Percentiles rank a stretch among this genome's conserved stretches.
These are phyloP conservation scores for Hericium erinaceus DNA, from an alignment of 768 basidiomycete genomes.

Conservation along the genomic window DNA sequence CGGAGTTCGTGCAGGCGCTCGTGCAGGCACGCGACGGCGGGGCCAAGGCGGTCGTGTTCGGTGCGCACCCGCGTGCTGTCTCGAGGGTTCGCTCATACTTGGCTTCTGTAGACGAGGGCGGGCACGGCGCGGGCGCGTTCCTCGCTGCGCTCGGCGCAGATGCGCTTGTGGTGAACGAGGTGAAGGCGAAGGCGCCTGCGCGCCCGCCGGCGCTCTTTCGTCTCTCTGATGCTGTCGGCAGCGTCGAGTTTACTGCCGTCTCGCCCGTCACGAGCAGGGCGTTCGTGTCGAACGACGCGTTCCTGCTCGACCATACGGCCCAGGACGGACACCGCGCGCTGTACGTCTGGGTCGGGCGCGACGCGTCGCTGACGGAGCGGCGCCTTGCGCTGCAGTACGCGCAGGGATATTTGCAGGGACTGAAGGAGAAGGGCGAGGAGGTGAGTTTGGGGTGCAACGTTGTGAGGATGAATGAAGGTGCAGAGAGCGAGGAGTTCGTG, in stretches of 20 bases:
- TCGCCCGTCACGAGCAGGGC: constrained; percentile 21
- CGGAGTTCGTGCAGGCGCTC: constrained; percentile 45
- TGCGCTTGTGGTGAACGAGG: constrained; percentile 11
- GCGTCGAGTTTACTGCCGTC: constrained; percentile 29
- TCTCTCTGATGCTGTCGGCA: constrained; percentile 38
- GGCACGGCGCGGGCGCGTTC: constrained; percentile 36
- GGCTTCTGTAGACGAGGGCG: constrained; percentile 39
- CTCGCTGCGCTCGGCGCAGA: constrained; percentile 35
- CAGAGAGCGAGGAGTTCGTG: constrained; percentile 40
- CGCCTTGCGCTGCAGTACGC: constrained; percentile 48
- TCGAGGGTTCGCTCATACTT: not conserved
- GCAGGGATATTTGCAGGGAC: constrained; percentile 40
- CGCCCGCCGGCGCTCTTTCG: constrained; percentile 27
- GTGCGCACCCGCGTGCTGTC: constrained; percentile 17
- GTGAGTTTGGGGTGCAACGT: constrained; percentile 27
- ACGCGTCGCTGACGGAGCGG: constrained; percentile 36
- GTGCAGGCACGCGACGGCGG: constrained; percentile 31
- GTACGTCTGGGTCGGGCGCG: constrained; percentile 51
- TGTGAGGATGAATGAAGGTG: constrained; percentile 46
- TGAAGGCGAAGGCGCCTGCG: constrained; percentile 8
- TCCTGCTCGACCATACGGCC: constrained; percentile 38
- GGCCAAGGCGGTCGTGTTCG: constrained; percentile 39
- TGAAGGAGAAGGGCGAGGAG: constrained; percentile 16
- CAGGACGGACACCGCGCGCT: constrained; percentile 30
- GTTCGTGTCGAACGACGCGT: constrained; percentile 41